Evolutionary conservation across 345 rosid genomes (phyloP).

Genomic region (Kernera saxatilis): DNA sequence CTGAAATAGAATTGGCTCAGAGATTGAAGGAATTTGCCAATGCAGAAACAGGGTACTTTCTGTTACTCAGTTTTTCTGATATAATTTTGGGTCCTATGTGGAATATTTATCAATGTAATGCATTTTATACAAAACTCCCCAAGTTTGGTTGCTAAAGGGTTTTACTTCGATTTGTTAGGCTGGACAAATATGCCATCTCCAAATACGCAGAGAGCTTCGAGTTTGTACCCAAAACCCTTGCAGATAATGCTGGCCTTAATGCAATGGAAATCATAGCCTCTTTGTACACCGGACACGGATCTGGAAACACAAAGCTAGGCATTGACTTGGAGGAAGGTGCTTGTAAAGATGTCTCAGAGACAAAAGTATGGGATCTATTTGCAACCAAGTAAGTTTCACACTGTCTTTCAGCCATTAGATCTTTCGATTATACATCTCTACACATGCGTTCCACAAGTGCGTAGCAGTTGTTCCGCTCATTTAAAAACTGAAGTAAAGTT

Average conservation of each 20-base stretch:
- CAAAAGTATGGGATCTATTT: constrained; percentile 81
- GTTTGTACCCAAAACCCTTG: constrained; percentile 84
- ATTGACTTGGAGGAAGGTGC: constrained; percentile 80
- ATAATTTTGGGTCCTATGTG: not conserved
- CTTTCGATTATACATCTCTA: not conserved
- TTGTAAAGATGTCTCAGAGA: constrained; percentile 64
- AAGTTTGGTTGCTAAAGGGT: not conserved
- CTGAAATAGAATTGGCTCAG: constrained; percentile 94
- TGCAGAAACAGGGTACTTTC: constrained; percentile 80
- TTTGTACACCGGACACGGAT: constrained; percentile 84
- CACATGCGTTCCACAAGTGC: too few relatives aligned
- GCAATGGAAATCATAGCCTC: constrained; percentile 93
- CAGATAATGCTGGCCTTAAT: constrained; percentile 96
- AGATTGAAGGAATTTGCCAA: constrained; percentile 88
- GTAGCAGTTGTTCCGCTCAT: not conserved
- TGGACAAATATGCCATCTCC: constrained; percentile 92
- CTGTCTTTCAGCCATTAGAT: not conserved
- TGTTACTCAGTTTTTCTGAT: not conserved
- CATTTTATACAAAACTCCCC: not conserved
- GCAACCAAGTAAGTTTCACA: constrained; percentile 63
- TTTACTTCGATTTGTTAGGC: constrained; percentile 31
- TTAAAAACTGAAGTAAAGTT: not conserved
- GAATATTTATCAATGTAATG: not conserved
- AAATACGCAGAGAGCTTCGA: constrained; percentile 98
- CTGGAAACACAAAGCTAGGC: constrained; percentile 84